Base-by-base conservation (phyloP, 108 stramenopile genomes). In the Conticribra guillardii region DNA sequence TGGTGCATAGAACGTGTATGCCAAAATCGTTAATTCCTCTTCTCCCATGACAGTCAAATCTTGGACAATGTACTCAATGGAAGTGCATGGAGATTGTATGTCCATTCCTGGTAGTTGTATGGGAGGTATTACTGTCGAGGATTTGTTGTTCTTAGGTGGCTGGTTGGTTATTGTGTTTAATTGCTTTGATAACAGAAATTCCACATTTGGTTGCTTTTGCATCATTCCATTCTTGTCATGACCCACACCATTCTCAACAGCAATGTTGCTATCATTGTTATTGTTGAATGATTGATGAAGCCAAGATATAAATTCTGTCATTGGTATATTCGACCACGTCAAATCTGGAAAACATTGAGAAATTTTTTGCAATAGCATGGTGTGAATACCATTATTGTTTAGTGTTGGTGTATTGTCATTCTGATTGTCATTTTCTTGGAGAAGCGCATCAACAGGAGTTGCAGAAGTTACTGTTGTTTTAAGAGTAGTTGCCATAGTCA, bases 241-340 rank as follows among this genome's bases (percentile, higher is more conserved):
- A n/a, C n/a, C n/a, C n/a, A n/a, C n/a, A n/a, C n/a, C n/a, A n/a
- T n/a, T n/a, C n/a, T n/a, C n/a, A n/a, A n/a, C n/a, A n/a, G n/a
- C n/a, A n/a, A n/a, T n/a, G n/a, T n/a, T n/a, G n/a, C n/a, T n/a
- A n/a, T n/a, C n/a, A n/a, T n/a, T n/a, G n/a, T n/a, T n/a, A n/a
- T 16, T 23, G 34, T 54, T 67, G 53, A 23, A 29, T n/a, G 28
- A 11, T 29, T 57, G 22, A n/a, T n/a, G n/a, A 26, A 67, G 16
- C 54, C 54, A 67, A 11, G 66, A 41, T 22, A 67, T 54, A 67
- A 67, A 67, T 16, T 67, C 54, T 5, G 32, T 7, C 66, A 57
- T 67, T 32, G 66, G 55, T 16, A 44, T 24, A 17, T 67, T 67
- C 21, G 23, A 23, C 66, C 66, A 67, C 66, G 55, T 67, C 66